Conservation (phyloP, 2,329 filamentous ascomycete genomes). For the Furcasterigmium furcatum region DNA sequence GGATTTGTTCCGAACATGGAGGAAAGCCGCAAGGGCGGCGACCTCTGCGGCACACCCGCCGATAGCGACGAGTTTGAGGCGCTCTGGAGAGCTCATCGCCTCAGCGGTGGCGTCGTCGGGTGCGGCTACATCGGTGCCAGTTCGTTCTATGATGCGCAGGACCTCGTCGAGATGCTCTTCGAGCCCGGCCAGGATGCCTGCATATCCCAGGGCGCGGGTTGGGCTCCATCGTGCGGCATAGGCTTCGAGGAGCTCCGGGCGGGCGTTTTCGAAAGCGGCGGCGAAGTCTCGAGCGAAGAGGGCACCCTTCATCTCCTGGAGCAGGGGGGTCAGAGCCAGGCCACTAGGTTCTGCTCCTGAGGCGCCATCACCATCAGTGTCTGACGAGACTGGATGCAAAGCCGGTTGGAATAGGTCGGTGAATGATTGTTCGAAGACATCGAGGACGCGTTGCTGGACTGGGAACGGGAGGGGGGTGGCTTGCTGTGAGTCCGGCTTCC, state of each 20-base stretch:
- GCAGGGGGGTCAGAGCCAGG: constrained; percentile 41
- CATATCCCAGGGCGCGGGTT: constrained; percentile 77
- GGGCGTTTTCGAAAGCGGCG: constrained; percentile 64
- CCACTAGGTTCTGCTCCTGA: constrained; percentile 2
- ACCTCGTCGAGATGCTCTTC: constrained; percentile 26
- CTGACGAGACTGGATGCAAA: constrained; percentile 8
- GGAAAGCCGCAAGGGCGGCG: constrained; percentile 44
- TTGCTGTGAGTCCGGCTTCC: background rate
- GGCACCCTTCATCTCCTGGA: constrained; percentile 83
- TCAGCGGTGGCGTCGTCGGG: constrained; percentile 3
- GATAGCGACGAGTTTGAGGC: constrained; percentile 41
- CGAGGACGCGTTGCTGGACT: constrained; percentile 65
- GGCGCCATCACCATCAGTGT: background rate
- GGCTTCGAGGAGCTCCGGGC: constrained; percentile 62
- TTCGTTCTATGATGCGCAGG: background rate
- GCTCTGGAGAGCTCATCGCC: too few species aligned
- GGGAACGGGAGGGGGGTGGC: background rate
- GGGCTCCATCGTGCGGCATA: constrained; percentile 94
- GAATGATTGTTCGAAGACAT: constrained; percentile 70
- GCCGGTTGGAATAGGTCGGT: constrained; percentile 39
- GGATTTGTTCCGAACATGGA: constrained; percentile 19
- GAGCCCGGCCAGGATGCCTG: constrained; percentile 46
- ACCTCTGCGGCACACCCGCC: constrained; percentile 63
- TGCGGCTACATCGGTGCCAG: background rate
- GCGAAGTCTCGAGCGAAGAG: constrained; percentile 84